Evolutionary conservation across 1,284 basidiomycete species (phyloP).

Genomic region (Trichosporon sp.): DNA sequence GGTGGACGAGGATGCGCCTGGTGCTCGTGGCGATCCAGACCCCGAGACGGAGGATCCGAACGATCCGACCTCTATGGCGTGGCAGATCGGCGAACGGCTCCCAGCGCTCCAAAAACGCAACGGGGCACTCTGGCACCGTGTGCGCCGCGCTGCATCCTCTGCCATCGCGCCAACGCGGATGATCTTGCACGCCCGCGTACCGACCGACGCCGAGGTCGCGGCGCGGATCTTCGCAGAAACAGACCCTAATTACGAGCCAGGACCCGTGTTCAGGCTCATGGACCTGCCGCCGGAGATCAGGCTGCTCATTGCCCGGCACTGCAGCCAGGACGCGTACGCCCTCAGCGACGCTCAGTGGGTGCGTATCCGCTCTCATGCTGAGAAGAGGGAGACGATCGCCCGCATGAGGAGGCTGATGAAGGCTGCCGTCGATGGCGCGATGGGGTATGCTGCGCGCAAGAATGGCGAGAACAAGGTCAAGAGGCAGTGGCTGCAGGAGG

Average conservation of each 20-base stretch:
- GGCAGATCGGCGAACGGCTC: constrained; percentile 27
- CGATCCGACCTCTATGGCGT: constrained; percentile 13
- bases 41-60: constrained; percentile 1
- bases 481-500: constrained; percentile 31
- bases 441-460: constrained; percentile 13
- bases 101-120: constrained; percentile 34
- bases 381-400: constrained; percentile 20
- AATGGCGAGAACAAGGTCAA: constrained; percentile 19
- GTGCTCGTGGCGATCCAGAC: not conserved
- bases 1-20: not conserved
- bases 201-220: constrained; percentile 21
- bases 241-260: not conserved
- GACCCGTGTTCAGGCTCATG: constrained; percentile 28
- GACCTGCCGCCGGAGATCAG: constrained; percentile 39
- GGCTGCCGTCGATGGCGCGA: constrained; percentile 7
- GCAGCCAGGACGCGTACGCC: constrained; percentile 29
- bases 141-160: constrained; percentile 25
- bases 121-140: constrained; percentile 27
- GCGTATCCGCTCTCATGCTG: constrained; percentile 26
- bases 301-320: constrained; percentile 32
- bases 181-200: constrained; percentile 30
- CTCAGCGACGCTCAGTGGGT: constrained; percentile 35
- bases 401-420: constrained; percentile 10
- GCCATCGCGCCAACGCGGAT: constrained; percentile 30
- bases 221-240: constrained; percentile 15